phyloP scores from a whole-genome alignment of 257 asterid genomes.

The Nicotiana otophora region DNA sequence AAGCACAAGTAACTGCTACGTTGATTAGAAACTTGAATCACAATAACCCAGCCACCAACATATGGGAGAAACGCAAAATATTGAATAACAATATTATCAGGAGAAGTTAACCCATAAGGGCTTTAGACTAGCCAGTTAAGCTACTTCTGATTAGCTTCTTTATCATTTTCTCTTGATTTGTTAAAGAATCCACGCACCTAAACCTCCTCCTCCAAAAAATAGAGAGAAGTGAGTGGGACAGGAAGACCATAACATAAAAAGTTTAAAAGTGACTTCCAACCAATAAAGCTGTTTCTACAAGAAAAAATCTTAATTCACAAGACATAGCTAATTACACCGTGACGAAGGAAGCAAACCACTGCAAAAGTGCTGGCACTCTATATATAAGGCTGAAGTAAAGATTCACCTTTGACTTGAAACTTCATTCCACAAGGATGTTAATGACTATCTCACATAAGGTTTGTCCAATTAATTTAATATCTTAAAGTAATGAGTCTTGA shows the following conservation, averaged over 20 bases:
- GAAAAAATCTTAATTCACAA: not conserved
- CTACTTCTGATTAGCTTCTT: not conserved
- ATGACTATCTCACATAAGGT: not conserved
- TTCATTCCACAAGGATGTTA: slow-evolving; percentile 2
- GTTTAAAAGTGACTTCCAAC: not conserved
- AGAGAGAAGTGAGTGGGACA: not conserved
- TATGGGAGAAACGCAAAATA: not conserved
- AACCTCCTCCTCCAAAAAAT: not conserved
- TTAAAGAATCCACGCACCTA: not conserved
- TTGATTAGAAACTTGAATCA: not conserved
- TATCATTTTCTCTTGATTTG: slow-evolving; percentile 1
- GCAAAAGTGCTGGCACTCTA: not conserved
- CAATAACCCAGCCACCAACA: not conserved
- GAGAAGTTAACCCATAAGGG: not conserved
- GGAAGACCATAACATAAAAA: not conserved
- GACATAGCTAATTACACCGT: not conserved
- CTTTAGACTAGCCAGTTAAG: not conserved
- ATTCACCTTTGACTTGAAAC: not conserved
- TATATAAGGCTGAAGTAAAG: not conserved
- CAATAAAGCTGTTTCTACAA: not conserved
- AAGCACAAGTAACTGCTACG: not conserved
- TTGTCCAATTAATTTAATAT: not conserved
- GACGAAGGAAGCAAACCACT: not conserved
- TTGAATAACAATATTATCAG: not conserved
- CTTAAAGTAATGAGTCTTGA: not conserved